phyloP scores from a whole-genome alignment of 345 rosid genomes.

The Eucalyptus tenuipes region DNA sequence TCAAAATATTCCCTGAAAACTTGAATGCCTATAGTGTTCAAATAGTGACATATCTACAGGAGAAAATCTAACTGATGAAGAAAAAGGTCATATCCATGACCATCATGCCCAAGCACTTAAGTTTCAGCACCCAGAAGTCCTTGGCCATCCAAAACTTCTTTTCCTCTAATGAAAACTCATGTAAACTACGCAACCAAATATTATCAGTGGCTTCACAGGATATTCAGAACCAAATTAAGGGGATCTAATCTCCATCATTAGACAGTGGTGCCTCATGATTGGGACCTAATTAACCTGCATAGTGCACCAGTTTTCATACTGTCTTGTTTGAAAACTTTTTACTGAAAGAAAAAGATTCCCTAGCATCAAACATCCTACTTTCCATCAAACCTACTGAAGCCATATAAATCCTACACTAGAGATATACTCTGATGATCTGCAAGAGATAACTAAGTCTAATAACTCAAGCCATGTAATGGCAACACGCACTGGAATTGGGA shows the following conservation, averaged over 20 bases:
- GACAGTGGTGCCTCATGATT: not conserved
- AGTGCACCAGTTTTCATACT: not conserved
- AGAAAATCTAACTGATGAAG: not conserved
- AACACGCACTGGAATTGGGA: not conserved
- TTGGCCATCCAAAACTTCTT: not conserved
- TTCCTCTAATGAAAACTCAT: not conserved
- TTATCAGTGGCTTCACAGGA: not conserved
- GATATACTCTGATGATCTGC: not conserved
- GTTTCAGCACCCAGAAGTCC: not conserved
- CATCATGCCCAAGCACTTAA: not conserved
- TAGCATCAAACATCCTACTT: not conserved
- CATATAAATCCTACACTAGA: not conserved
- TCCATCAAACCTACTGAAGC: not conserved
- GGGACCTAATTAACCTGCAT: not conserved
- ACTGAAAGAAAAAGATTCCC: not conserved
- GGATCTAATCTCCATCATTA: not conserved
- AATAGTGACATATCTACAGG: not conserved
- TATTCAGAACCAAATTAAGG: not conserved
- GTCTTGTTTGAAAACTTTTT: not conserved
- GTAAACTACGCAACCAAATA: not conserved
- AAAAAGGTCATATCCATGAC: not conserved
- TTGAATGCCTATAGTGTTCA: not conserved
- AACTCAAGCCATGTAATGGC: not conserved
- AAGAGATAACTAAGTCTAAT: not conserved
- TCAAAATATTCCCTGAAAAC: not conserved